These are phyloP conservation scores for Lodderomyces metapsilosis DNA, from an alignment of 1,139 yeast genomes.

Conservation along the genomic window DNA sequence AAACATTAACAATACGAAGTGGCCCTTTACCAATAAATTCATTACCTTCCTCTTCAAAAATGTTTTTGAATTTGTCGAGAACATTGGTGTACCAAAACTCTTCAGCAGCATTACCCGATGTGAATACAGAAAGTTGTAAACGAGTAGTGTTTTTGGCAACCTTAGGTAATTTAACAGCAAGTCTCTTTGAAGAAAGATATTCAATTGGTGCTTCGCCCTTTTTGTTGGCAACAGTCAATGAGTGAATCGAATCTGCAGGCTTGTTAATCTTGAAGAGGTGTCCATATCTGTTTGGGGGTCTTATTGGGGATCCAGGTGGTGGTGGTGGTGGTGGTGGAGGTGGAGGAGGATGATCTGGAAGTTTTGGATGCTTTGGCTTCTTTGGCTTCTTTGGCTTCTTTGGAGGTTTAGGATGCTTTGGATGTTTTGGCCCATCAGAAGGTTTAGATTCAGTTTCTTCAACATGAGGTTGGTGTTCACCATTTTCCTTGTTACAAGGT, in stretches of 20 bases:
- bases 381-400: too few relatives aligned
- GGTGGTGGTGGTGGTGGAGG: conserved; percentile 7
- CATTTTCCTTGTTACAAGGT: too few relatives aligned
- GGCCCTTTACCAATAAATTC: conserved; percentile 64
- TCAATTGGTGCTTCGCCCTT: conserved; percentile 30
- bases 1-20: conserved; percentile 52
- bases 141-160: conserved; percentile 53
- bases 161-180: conserved; percentile 38
- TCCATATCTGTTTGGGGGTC: conserved; percentile 7
- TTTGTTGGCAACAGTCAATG: conserved; percentile 24
- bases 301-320: not conserved
- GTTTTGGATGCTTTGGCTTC: conserved; percentile 6
- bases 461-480: too few relatives aligned
- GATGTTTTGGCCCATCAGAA: conserved; percentile 5
- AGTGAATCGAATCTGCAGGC: conserved; percentile 33
- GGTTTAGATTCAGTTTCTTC: conserved; percentile 4
- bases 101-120: conserved; percentile 76
- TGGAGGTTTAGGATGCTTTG: conserved; percentile 8
- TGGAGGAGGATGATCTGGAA: conserved; percentile 7
- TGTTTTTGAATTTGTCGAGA: conserved; percentile 43
- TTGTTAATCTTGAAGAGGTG: conserved; percentile 21
- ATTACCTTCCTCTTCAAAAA: conserved; percentile 33
- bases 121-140: conserved; percentile 56
- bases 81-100: conserved; percentile 82
- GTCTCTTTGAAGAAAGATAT: conserved; percentile 40